Conservation (phyloP, 768 basidiomycete genomes). For the Podaxis rugospora region DNA sequence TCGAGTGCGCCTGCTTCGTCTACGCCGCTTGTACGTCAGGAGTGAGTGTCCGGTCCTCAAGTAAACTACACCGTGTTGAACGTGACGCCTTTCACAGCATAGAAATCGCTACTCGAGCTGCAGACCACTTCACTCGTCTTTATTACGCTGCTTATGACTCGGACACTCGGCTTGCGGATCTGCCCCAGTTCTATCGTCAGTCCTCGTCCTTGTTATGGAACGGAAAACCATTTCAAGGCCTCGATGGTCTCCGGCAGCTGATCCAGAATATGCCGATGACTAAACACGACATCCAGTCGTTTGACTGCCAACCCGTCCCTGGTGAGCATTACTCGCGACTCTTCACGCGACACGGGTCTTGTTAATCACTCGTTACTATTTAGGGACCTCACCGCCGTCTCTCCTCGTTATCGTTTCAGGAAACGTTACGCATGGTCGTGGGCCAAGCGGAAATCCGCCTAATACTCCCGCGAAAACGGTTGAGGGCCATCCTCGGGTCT, state of each 20-base stretch:
- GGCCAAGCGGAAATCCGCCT: constrained; percentile 53
- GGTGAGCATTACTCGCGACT: constrained; percentile 35
- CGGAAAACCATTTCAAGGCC: constrained; percentile 73
- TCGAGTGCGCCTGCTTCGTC: background rate
- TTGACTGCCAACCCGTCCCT: constrained; percentile 88
- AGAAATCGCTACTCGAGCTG: constrained; percentile 80
- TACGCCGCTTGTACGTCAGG: constrained; percentile 8
- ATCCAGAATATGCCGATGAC: constrained; percentile 72
- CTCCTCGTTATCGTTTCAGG: constrained; percentile 79
- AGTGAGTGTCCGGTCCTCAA: background rate
- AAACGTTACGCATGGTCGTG: constrained; percentile 66
- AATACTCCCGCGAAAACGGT: constrained; percentile 45
- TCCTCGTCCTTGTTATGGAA: constrained; percentile 82
- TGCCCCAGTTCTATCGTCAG: constrained; percentile 79
- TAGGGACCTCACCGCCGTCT: constrained; percentile 76
- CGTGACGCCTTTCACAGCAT: constrained; percentile 43
- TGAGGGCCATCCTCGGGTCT: constrained; percentile 80
- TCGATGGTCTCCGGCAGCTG: constrained; percentile 62
- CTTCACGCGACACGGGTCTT: background rate
- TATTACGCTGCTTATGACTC: constrained; percentile 85
- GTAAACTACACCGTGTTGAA: background rate
- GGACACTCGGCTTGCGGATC: constrained; percentile 64
- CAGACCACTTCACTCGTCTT: constrained; percentile 77
- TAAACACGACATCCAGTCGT: constrained; percentile 82
- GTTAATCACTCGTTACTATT: constrained; percentile 8